Evolutionary conservation across 345 rosid species (phyloP), one percentile per base, ranked within the genome.

Genomic region (Eucalyptus grandis): DNA sequence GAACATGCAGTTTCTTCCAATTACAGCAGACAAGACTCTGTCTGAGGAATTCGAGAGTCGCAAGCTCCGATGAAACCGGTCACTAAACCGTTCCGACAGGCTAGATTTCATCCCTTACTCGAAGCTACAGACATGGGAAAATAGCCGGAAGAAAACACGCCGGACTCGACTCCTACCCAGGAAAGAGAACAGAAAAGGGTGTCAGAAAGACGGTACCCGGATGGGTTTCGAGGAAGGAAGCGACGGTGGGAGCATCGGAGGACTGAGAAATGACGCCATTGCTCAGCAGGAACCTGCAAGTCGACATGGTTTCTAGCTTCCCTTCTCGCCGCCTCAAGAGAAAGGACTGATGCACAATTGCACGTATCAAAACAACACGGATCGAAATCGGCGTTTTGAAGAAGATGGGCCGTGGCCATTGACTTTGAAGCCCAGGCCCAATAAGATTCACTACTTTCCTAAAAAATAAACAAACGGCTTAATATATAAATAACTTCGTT

Each of bases 181-280:
- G 46, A 77, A 77, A 19, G 11, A 72, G 40, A 37, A 34, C 40
- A 17, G 26, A 72, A 72, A 72, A 72, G 27, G 82, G 46, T 49
- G 58, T 44, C 34, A n/a, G 14, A 7, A 54, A 1, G 12, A 77
- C 47, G 89, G 24, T 88, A 95, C 98, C 98, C 85, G 96, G 88
- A 86, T 89, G 95, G 47, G 96, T 92, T 90, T 96, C 91, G 88
- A 96, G 98, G 90, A 96, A 94, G 86, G 94, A 90, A 46, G 97
- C 34, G 58, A 93, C 95, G 0, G 96, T 89, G 89, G 98, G 97
- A 54, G 92, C 91, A 58, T 94, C 95, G 22, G 92, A 34, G 37
- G 93, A 62, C 62, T 24, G 88, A 2, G 62, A 92, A 86, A 95
- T 87, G 91, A 93, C 92, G 88, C 98, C 98, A 67, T 95, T 92